phyloP scores from a whole-genome alignment of 345 rosid genomes.

The Lepidium sativum region DNA sequence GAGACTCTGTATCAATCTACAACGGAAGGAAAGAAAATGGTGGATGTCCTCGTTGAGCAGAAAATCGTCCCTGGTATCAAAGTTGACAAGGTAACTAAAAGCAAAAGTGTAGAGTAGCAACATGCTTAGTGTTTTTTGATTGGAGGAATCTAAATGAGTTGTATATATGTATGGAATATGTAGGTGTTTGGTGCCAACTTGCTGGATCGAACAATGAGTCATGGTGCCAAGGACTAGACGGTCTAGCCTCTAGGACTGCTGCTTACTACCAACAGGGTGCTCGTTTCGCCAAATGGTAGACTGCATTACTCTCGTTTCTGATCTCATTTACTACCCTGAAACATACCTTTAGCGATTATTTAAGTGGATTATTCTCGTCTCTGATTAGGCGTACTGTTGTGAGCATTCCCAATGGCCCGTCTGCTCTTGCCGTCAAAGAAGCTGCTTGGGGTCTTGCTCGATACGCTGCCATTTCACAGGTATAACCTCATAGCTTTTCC shows the following conservation, averaged over 20 bases:
- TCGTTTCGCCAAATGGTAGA: constrained; percentile 96
- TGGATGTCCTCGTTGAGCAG: constrained; percentile 81
- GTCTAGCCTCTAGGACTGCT: constrained; percentile 86
- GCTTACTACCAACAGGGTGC: constrained; percentile 99
- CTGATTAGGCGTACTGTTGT: constrained; percentile 85
- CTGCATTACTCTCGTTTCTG: not conserved
- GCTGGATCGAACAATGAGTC: constrained; percentile 89
- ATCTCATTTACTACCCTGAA: not conserved
- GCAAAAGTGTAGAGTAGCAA: not conserved
- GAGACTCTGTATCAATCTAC: constrained; percentile 98
- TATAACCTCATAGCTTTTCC: constrained; percentile 12
- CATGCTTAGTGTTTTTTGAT: not conserved
- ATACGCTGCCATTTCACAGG: constrained; percentile 91
- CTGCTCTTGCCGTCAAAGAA: constrained; percentile 92
- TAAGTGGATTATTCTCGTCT: not conserved
- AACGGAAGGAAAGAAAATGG: constrained; percentile 77
- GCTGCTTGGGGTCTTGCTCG: constrained; percentile 99
- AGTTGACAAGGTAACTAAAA: constrained; percentile 69
- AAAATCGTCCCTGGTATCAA: constrained; percentile 96
- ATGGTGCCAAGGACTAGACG: constrained; percentile 99
- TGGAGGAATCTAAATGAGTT: not conserved
- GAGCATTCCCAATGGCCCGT: constrained; percentile 98
- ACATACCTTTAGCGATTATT: not conserved
- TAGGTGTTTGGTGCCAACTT: constrained; percentile 98
- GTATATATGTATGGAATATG: not conserved